Conservation (phyloP, 176 grass and related monocot species). For the Hordeum vulgare region DNA sequence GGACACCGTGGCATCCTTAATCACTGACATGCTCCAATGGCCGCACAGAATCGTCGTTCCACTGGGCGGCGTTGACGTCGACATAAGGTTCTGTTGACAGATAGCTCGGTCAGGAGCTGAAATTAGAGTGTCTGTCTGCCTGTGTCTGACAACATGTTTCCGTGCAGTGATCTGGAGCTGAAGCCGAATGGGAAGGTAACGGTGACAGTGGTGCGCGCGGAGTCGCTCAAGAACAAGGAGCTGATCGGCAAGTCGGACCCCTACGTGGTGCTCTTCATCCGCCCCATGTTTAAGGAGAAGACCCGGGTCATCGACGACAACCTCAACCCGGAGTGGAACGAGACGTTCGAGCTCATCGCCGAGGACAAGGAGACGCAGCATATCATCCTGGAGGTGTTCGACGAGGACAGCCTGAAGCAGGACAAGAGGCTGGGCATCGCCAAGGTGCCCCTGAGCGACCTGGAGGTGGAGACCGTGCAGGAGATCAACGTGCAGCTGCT, state of each 20-base stretch:
- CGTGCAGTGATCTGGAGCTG: constrained; percentile 86
- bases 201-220: constrained; percentile 62
- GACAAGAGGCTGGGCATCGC: constrained; percentile 91
- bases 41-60: constrained; percentile 95
- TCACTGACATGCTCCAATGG: constrained; percentile 98
- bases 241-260: constrained; percentile 97
- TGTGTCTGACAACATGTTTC: neutral
- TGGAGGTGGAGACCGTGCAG: constrained; percentile 42
- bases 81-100: constrained; percentile 51
- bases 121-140: neutral
- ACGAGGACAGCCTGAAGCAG: constrained; percentile 86
- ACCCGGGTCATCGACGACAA: constrained; percentile 87
- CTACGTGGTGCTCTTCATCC: constrained; percentile 76
- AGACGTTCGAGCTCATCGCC: constrained; percentile 73
- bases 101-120: neutral
- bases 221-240: constrained; percentile 87
- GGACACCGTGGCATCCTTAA: constrained; percentile 84
- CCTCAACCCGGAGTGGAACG: constrained; percentile 85
- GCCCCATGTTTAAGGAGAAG: constrained; percentile 92
- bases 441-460: constrained; percentile 59
- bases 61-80: constrained; percentile 72
- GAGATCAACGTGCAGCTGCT: constrained; percentile 84
- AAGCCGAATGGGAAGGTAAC: constrained; percentile 80
- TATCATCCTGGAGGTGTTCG: constrained; percentile 84
- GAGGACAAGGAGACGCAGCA: constrained; percentile 94